Evolutionary conservation across 2,329 filamentous ascomycete species (phyloP).

Genomic region (Aspergillus cejpii): DNA sequence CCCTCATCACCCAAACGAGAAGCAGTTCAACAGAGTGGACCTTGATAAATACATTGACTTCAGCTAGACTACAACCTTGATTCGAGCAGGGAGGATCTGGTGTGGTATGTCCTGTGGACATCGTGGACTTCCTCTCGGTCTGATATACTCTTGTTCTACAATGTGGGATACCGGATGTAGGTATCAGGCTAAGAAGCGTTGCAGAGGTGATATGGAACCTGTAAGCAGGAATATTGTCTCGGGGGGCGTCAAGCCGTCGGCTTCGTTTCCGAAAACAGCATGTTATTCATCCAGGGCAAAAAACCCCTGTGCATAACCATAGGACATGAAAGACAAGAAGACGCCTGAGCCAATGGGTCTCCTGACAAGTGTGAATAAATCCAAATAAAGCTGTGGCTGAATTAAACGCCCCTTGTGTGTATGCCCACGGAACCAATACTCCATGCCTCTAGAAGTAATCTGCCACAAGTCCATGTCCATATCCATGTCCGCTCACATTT

Average conservation of each 20-base stretch:
- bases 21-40: constrained; percentile 53
- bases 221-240: constrained; percentile 23
- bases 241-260: constrained; percentile 13
- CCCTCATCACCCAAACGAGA: constrained; percentile 56
- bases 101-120: constrained; percentile 50
- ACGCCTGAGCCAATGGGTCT: neutral
- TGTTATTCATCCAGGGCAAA: neutral
- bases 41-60: constrained; percentile 55
- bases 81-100: constrained; percentile 42
- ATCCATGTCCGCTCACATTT: neutral
- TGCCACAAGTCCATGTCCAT: too few relatives aligned
- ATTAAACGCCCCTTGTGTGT: neutral
- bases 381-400: neutral
- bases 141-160: constrained; percentile 22
- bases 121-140: too few relatives aligned
- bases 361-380: neutral
- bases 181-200: constrained; percentile 23
- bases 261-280: neutral
- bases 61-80: constrained; percentile 66
- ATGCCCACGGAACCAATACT: neutral
- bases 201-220: constrained; percentile 37
- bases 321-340: neutral
- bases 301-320: neutral
- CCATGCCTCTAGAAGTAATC: neutral
- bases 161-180: constrained; percentile 28